Base-by-base conservation (phyloP, 345 rosid species). In the Corymbia maculata region DNA sequence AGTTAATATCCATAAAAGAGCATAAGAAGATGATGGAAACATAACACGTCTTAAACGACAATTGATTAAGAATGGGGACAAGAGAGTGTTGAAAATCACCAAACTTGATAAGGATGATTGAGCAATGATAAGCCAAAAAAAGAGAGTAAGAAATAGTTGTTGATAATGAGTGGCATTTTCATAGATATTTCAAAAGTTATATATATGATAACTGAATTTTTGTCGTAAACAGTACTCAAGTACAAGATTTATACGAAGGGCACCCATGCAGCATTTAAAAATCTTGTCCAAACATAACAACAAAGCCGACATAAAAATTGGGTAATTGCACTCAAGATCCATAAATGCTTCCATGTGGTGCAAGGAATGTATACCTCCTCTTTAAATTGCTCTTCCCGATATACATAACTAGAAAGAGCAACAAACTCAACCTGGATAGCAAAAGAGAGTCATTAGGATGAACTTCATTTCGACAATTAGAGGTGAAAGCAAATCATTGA, bases 371-470 rank as follows among this genome's bases (percentile, higher is more conserved):
- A 30, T 88, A 98, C 99, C 99, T 98, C 94, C 94, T 98, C 99
- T 91, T 90, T 93, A 91, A 98, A 98, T 87, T 91, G 99, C 91
- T 96, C 98, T 92, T 98, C 99, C 91, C 95, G 91, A 92, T 96
- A 93, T 92, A 97, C 99, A 90, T 86, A 98, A 96, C 97, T 98
- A 90, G 97, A 94, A 86, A 98, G 98, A 52, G 99, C 99, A 91
- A 95, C 97, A 87, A 98, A 98, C 92, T 97, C 97, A 90, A 98
- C 98, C 99, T 98, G 94, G 88, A 66, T 88, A 89, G 80, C 84
- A 82, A 3, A 87, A 87, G 51, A 88, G 51, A 57, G 87, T 70
- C 45, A 17, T 15, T 15, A 52, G 55, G 55, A 52, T 52, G 55
- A 52, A 52, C 55, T 52, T 52, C 21, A n/a, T n/a, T n/a, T n/a